Evolutionary conservation across 2,329 filamentous ascomycete species (phyloP), one percentile per base, ranked within the genome.

Genomic region (Hirsutella minnesotensis): DNA sequence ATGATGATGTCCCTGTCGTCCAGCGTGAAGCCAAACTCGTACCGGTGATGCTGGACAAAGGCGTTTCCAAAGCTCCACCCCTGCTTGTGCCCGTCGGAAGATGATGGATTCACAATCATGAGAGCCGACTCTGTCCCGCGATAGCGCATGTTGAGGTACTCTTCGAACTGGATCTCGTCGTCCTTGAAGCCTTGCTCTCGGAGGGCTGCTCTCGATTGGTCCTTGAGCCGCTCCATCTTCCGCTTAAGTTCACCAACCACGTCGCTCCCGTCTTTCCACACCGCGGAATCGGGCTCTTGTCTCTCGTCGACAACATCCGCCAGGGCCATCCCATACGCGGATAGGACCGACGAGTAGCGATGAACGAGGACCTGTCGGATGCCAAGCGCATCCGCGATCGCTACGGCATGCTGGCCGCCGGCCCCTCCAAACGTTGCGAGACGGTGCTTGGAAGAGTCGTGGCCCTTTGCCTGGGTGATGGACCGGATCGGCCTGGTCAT

Each of bases 101-200:
- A 64, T 3, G 63, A 73, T 0, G 88, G 86, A 60, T 83, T 86
- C 49, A 92, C 66, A 39, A 94, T 78, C 88, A 95, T 95, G 35
- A 95, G 71, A 1, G 88, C 86, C 8, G 87, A 94, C 57, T 95
- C 88, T 0, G 88, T 95, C 10, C 88, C 88, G 30, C 86, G 77
- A 55, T 95, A 95, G 44, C 89, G 73, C 81, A 95, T 88, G 58
- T 95, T 95, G 44, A 96, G 83, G 46, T 83, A 78, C 50, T 77
- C 74, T 38, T 51, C 50, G 37, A 53, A 53, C 39, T 45, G 49
- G 3, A 51, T 51, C 0, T 51, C 39, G 2, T 46, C 43, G 0
- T 53, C 51, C 31, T 58, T 67, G 55, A 95, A 95, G 0, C 88
- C 89, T 61, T 95, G 89, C 2, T 83, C 81, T 19, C 69, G 68